Percentiles rank a stretch among this genome's conserved stretches.
Conservation (phyloP, 768 basidiomycete genomes). For the Mycena sanguinolenta region DNA sequence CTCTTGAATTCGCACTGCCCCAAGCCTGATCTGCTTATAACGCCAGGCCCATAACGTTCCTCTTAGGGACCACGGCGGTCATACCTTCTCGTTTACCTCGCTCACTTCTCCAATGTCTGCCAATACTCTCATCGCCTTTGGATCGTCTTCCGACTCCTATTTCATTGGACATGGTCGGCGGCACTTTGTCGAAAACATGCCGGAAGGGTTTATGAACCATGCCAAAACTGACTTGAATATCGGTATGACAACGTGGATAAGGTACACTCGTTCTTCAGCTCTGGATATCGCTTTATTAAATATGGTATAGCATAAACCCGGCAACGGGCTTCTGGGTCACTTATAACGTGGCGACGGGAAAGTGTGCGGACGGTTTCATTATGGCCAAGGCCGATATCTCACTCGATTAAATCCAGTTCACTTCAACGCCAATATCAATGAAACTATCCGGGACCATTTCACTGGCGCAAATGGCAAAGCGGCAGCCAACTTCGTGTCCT, state of each 20-base stretch:
- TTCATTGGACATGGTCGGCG: conserved; percentile 32
- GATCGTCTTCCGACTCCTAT: conserved; percentile 21
- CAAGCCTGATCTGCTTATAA: not conserved
- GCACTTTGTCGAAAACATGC: conserved; percentile 23
- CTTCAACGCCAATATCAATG: conserved; percentile 18
- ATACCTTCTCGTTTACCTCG: too few relatives aligned
- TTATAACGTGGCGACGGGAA: conserved; percentile 8
- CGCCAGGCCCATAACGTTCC: not conserved
- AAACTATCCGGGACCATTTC: conserved; percentile 15
- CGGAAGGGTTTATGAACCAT: conserved; percentile 20
- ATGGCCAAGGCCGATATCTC: too few relatives aligned
- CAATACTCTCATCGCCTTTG: conserved; percentile 16
- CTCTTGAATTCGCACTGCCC: too few relatives aligned
- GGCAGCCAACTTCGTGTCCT: conserved; percentile 21
- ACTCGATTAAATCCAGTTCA: conserved; percentile 10
- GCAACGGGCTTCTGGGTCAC: conserved; percentile 4
- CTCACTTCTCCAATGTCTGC: conserved; percentile 10
- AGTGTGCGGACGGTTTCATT: too few relatives aligned
- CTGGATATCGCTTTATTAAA: not conserved
- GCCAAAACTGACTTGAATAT: conserved; percentile 15
- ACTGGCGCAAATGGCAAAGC: conserved; percentile 26
- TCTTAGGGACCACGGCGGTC: too few relatives aligned
- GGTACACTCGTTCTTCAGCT: not conserved
- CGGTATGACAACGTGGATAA: conserved; percentile 25
- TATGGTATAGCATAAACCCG: not conserved